phyloP scores from a whole-genome alignment of 1,139 yeast species.

The Candida tetrigidarum region DNA sequence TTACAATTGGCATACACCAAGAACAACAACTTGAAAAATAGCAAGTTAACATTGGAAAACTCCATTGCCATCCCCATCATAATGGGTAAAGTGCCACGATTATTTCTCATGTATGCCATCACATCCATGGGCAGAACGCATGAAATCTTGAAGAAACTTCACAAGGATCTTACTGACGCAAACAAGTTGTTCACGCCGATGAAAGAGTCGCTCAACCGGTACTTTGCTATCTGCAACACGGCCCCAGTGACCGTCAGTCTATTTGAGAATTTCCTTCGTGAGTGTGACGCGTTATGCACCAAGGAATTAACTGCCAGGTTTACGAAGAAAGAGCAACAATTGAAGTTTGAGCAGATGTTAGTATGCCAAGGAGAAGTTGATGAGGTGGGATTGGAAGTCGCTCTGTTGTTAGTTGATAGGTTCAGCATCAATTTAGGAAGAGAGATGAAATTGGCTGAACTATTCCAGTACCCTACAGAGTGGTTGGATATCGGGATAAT shows the following conservation, averaged over 20 bases:
- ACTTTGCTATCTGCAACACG: slow-evolving; percentile 54
- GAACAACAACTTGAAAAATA: slow-evolving; percentile 22
- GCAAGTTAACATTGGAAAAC: slow-evolving; percentile 31
- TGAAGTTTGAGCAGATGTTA: slow-evolving; percentile 65
- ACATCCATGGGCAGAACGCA: slow-evolving; percentile 72
- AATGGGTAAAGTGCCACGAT: slow-evolving; percentile 71
- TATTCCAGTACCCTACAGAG: slow-evolving; percentile 69
- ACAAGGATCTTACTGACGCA: slow-evolving; percentile 45
- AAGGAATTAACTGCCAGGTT: slow-evolving; percentile 31
- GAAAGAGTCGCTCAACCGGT: slow-evolving; percentile 56
- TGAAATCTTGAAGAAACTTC: slow-evolving; percentile 53
- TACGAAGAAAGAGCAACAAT: slow-evolving; percentile 33
- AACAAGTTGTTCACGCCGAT: slow-evolving; percentile 54
- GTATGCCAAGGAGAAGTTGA: slow-evolving; percentile 67
- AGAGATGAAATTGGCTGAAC: slow-evolving; percentile 47
- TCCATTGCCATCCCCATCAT: slow-evolving; percentile 55
- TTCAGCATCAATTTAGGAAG: slow-evolving; percentile 37
- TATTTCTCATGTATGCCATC: slow-evolving; percentile 69
- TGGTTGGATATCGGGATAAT: slow-evolving; percentile 64
- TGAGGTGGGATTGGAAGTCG: slow-evolving; percentile 40
- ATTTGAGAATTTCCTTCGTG: slow-evolving; percentile 67
- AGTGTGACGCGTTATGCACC: slow-evolving; percentile 42
- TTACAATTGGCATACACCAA: slow-evolving; percentile 37
- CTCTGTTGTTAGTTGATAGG: slow-evolving; percentile 35
- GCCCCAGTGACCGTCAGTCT: slow-evolving; percentile 61